Percentiles rank a stretch among this genome's conserved stretches.
These are phyloP conservation scores for Crithidia bombi DNA, from an alignment of 208 protist genomes.

Conservation along the genomic window DNA sequence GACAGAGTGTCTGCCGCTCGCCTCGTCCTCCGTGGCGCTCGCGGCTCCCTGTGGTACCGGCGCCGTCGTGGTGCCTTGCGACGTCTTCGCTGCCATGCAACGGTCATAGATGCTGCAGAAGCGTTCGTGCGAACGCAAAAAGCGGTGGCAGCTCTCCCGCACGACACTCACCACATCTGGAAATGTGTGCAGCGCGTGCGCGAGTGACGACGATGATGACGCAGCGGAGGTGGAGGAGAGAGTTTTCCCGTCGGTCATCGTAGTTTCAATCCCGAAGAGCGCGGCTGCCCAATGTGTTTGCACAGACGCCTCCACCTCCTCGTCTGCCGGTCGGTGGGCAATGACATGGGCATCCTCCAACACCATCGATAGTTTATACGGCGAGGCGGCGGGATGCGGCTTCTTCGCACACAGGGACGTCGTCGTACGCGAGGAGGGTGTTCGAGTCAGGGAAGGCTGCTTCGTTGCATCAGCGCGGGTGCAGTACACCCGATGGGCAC, in stretches of 20 bases:
- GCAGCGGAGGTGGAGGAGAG: neutral
- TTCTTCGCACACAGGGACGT: conserved; percentile 4
- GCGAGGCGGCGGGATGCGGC: conserved; percentile 26
- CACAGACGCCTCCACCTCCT: neutral
- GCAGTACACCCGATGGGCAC: conserved; percentile 68
- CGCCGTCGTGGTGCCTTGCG: neutral
- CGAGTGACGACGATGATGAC: neutral
- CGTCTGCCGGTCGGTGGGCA: neutral
- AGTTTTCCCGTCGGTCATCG: neutral
- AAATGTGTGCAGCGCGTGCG: conserved; percentile 29
- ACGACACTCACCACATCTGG: conserved; percentile 52
- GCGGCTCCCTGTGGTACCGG: neutral
- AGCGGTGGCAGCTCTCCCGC: conserved; percentile 56
- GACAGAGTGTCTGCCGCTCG: too few relatives aligned
- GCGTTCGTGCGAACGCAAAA: conserved; percentile 36
- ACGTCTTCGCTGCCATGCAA: neutral
- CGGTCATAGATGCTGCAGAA: conserved; percentile 19
- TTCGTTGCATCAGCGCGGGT: conserved; percentile 15
- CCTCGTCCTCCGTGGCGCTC: neutral
- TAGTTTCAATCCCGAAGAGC: conserved; percentile 10
- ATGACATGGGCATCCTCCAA: conserved; percentile 62
- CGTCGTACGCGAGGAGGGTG: neutral
- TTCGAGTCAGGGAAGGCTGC: conserved; percentile 6
- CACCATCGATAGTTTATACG: conserved; percentile 35
- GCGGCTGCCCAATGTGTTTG: conserved; percentile 21